Evolutionary conservation across 2,329 filamentous ascomycete genomes (phyloP), one percentile per base, ranked within the genome.

Genomic region (Aspergillus ibericus): DNA sequence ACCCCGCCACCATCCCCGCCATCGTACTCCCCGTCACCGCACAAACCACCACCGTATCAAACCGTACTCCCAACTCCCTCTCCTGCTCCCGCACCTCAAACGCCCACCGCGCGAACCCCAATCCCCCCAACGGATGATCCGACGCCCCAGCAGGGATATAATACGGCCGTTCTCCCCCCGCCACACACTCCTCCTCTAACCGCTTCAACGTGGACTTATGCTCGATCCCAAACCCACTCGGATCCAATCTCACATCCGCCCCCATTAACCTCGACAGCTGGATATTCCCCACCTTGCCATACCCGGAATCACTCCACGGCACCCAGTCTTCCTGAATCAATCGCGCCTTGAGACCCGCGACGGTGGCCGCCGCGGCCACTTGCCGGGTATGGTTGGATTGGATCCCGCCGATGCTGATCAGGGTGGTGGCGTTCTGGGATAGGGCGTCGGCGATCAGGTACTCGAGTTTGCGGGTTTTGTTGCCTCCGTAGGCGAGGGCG

Each of bases 131-230:
- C 0, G 86, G 85, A 69, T 91, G 88, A 70, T 90, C 87, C 0
- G 85, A 88, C 1, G 88, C 88, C 0, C 88, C 88, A 0, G 88
- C 87, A 4, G 88, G 88, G 63, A 91, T 89, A 68, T 88, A 88
- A 69, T 90, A 91, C 0, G 88, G 86, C 70, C 83, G 86, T 36
- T 82, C 81, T 0, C 86, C 88, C 1, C 70, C 70, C 0, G 66
- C 70, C 58, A 78, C 74, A 15, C 87, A 81, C 67, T 87, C 83
- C 13, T 81, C 74, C 42, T 81, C 79, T 3, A 88, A 77, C 1
- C 78, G 72, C 51, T 80, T 78, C 3, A 88, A 80, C 0, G 85
- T 87, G 0, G 76, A 72, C 74, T 89, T 89, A 75, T 90, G 87
- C 72, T 85, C 85, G 64, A 90, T 90, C 25, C 87, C 86, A 66